These are phyloP conservation scores for Henckelia pumila DNA, from an alignment of 257 asterid genomes.

Conservation along the genomic window DNA sequence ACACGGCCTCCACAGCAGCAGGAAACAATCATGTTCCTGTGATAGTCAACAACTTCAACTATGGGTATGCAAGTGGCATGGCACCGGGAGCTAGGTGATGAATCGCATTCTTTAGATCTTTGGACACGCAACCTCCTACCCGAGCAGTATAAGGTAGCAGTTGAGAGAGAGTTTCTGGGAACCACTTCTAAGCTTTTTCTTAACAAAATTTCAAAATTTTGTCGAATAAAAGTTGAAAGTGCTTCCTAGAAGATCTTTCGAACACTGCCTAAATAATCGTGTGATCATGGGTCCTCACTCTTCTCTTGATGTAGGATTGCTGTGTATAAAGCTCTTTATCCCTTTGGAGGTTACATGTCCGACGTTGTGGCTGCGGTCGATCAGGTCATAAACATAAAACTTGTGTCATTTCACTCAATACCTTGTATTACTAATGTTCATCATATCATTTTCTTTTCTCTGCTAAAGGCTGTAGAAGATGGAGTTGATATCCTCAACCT, in stretches of 20 bases:
- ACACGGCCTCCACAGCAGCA: slow-evolving; percentile 78
- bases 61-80: slow-evolving; percentile 76
- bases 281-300: not conserved
- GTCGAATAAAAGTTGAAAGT: too few species aligned
- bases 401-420: not conserved
- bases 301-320: slow-evolving; percentile 47
- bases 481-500: slow-evolving; percentile 73
- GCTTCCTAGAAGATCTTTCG: too few species aligned
- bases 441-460: not conserved
- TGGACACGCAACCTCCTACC: not conserved
- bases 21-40: slow-evolving; percentile 54
- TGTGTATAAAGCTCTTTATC: slow-evolving; percentile 57
- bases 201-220: too few species aligned
- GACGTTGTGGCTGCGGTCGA: slow-evolving; percentile 80
- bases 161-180: too few species aligned
- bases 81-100: slow-evolving; percentile 75
- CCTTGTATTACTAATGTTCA: too few species aligned
- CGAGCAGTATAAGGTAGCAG: not conserved
- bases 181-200: too few species aligned
- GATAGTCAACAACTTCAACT: slow-evolving; percentile 47
- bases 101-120: not conserved
- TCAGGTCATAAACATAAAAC: slow-evolving; percentile 39
- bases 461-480: slow-evolving; percentile 69
- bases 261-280: too few species aligned
- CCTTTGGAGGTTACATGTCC: slow-evolving; percentile 68